Percentiles rank a stretch among this genome's conserved stretches.
These are phyloP conservation scores for Yamadazyma takamatsuzukensis DNA, from an alignment of 805 yeast species.

Conservation along the genomic window DNA sequence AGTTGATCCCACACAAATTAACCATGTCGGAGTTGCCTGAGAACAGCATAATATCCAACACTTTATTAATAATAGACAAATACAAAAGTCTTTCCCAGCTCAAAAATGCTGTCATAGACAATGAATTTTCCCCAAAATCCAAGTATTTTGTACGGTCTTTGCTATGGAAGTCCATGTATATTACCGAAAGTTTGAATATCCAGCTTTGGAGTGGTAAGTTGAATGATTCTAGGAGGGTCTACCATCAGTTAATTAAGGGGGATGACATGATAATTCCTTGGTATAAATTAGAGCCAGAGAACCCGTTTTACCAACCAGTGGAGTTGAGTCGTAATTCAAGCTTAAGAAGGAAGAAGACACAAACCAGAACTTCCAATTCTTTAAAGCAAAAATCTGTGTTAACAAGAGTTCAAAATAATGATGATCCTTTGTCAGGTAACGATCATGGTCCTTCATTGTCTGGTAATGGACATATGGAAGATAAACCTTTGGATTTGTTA, in stretches of 20 bases:
- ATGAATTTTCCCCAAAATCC: conserved; percentile 23
- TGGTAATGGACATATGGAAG: conserved; percentile 1
- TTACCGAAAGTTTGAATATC: conserved; percentile 34
- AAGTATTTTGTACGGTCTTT: conserved; percentile 27
- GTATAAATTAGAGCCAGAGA: conserved; percentile 29
- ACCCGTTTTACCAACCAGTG: conserved; percentile 19
- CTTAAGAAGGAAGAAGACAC: conserved; percentile 4
- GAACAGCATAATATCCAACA: conserved; percentile 34
- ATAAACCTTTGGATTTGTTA: conserved; percentile 38
- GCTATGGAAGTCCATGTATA: conserved; percentile 35
- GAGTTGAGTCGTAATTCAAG: conserved; percentile 14
- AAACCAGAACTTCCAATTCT: background rate
- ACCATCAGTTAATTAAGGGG: conserved; percentile 26
- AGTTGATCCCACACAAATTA: too few species aligned
- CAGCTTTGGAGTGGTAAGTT: conserved; percentile 30
- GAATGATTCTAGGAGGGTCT: conserved; percentile 28
- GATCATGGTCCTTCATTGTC: too few species aligned
- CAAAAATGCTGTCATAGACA: conserved; percentile 23
- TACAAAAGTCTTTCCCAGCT: conserved; percentile 25
- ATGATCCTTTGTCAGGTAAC: conserved; percentile 9
- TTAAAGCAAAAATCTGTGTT: conserved; percentile 12
- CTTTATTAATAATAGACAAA: conserved; percentile 32
- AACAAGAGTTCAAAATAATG: conserved; percentile 13
- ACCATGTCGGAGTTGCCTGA: conserved; percentile 20
- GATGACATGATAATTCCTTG: conserved; percentile 36